Conservation (phyloP, 2,329 filamentous ascomycete species). For the Verruconis gallopava region DNA sequence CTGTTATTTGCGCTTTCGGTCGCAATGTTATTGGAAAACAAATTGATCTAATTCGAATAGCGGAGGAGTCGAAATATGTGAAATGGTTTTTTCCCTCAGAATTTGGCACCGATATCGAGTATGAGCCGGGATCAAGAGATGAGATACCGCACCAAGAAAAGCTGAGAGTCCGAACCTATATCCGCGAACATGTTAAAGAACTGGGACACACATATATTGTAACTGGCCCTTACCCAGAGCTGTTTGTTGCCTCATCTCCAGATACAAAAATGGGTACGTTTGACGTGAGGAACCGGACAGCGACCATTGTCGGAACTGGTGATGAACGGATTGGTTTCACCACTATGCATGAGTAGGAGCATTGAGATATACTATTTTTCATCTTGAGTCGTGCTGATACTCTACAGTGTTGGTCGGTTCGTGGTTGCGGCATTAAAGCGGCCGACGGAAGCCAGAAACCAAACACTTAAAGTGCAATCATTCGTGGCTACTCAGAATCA, state of each 20-base stretch:
- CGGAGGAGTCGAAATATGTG: conserved; percentile 40
- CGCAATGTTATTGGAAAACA: conserved; percentile 49
- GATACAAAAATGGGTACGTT: conserved; percentile 41
- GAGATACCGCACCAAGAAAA: conserved; percentile 60
- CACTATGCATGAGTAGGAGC: conserved; percentile 58
- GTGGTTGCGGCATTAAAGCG: conserved; percentile 49
- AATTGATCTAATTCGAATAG: conserved; percentile 47
- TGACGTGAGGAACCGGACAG: conserved; percentile 42
- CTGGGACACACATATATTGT: conserved; percentile 55
- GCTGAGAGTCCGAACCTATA: conserved; percentile 49
- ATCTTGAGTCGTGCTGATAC: conserved; percentile 2
- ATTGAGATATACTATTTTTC: conserved; percentile 15
- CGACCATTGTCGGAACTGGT: conserved; percentile 47
- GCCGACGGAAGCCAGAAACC: conserved; percentile 39
- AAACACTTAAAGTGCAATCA: conserved; percentile 54
- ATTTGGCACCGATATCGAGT: conserved; percentile 54
- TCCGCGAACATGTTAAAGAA: conserved; percentile 38
- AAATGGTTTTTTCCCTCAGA: conserved; percentile 55
- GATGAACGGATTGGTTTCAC: conserved; percentile 48
- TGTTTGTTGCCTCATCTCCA: conserved; percentile 40
- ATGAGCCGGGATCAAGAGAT: conserved; percentile 40
- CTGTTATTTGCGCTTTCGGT: conserved; percentile 52
- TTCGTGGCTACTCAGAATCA: conserved; percentile 52
- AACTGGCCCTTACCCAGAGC: conserved; percentile 55
- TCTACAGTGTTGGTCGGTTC: conserved; percentile 50